phyloP scores from a whole-genome alignment of 1,284 basidiomycete species.

The Sporisorium scitamineum region DNA sequence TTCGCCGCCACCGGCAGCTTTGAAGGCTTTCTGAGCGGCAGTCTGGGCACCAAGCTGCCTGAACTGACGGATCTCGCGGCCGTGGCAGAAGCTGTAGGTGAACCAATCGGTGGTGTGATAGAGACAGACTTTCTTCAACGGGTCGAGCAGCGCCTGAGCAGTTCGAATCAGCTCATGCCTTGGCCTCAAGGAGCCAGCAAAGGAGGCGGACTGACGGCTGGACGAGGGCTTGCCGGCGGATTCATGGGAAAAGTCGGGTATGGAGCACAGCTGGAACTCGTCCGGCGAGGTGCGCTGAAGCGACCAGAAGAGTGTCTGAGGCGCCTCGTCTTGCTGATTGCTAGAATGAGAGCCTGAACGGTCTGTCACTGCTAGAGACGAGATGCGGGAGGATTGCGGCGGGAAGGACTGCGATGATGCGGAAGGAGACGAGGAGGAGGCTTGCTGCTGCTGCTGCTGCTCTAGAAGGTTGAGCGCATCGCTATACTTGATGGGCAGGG shows the following conservation, averaged over 20 bases:
- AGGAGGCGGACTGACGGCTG: background rate
- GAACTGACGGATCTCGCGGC: constrained; percentile 57
- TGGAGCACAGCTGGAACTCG: constrained; percentile 43
- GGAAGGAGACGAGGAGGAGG: constrained; percentile 8
- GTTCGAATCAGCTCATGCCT: constrained; percentile 25
- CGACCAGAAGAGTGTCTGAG: constrained; percentile 11
- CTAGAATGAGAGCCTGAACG: background rate
- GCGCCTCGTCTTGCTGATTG: background rate
- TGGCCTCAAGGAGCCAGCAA: constrained; percentile 7
- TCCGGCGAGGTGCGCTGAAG: constrained; percentile 30
- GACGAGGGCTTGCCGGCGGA: constrained; percentile 6
- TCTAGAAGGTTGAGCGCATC: constrained; percentile 36
- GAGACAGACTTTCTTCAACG: constrained; percentile 55
- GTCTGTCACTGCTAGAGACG: constrained; percentile 20
- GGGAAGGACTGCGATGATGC: constrained; percentile 1
- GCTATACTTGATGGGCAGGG: constrained; percentile 31
- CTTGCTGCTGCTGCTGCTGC: constrained; percentile 34
- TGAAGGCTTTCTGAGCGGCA: constrained; percentile 29
- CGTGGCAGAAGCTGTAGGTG: constrained; percentile 64
- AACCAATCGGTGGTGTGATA: constrained; percentile 64
- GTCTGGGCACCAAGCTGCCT: constrained; percentile 31
- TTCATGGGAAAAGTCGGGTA: constrained; percentile 38
- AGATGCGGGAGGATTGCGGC: background rate
- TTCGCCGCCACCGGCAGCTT: constrained; percentile 33
- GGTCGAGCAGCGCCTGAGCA: constrained; percentile 50